Evolutionary conservation across 805 yeast species (phyloP), one percentile per base, ranked within the genome.

Genomic region (Metschnikowia corniflorae): DNA sequence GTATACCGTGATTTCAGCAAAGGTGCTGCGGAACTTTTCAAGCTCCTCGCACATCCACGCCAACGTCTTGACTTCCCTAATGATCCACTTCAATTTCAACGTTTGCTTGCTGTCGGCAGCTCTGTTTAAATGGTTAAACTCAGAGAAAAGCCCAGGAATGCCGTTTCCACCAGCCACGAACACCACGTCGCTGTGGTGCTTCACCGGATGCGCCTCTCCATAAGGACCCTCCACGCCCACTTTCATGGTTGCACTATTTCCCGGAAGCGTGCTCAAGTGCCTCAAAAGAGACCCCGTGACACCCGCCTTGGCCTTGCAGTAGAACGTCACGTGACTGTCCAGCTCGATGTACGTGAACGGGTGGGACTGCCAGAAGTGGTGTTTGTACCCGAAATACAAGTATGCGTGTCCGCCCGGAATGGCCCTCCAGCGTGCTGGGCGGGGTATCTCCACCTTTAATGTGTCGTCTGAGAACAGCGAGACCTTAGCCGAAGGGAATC

Each of bases 81-180:
- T 54, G 23, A 62, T 56, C 71, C 71, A 67, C 46, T 56, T 50
- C 32, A 67, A 51, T 44, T 56, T 64, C 26, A 47, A 27, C 24
- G 34, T 42, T 26, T 44, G 46, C 16, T 37, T 37, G 4, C 34
- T 26, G 18, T 35, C 39, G 9, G 37, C 36, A 2, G 44, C 40
- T 8, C 38, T 29, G 13, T 58, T 57, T 34, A 61, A 41, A 38
- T 60, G 55, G 26, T 49, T 36, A 28, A 67, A 69, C 45, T 70
- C 71, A 14, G 68, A 64, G 31, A 61, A 57, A 16, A 70, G 59
- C 15, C 79, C 85, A 1, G 91, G 80, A 34, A 84, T 65, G 36
- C 93, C 93, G 36, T 78, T 78, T 20, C 93, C 91, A 32, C 87
- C 89, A 6, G 89, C 82, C 16, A 83, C 43, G 29, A 80, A 68